These are phyloP conservation scores for Wallacemonas sp. DNA, from an alignment of 208 protist genomes.

Conservation along the genomic window DNA sequence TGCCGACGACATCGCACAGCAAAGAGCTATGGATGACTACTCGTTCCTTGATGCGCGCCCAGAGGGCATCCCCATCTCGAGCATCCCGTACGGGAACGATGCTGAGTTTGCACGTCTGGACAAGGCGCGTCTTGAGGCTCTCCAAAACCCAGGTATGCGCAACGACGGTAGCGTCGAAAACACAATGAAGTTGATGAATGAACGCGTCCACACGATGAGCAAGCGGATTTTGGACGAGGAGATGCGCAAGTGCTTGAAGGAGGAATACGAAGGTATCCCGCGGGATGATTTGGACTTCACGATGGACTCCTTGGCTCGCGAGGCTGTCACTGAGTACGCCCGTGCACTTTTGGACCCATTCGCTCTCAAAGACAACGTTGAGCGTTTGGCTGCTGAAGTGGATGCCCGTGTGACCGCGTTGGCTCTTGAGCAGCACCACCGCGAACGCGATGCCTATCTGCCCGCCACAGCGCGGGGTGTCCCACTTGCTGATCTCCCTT, in stretches of 20 bases:
- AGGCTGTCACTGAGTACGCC: constrained; percentile 6
- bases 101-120: constrained; percentile 15
- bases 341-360: constrained; percentile 5
- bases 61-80: constrained; percentile 26
- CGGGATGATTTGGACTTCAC: constrained; percentile 27
- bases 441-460: constrained; percentile 33
- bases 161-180: constrained; percentile 9
- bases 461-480: constrained; percentile 30
- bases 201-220: constrained; percentile 22
- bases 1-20: constrained; percentile 30
- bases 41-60: constrained; percentile 20
- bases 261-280: constrained; percentile 31
- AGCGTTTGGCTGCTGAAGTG: constrained; percentile 14
- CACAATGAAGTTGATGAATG: constrained; percentile 28
- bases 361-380: neutral
- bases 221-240: constrained; percentile 23
- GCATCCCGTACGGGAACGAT: neutral
- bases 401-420: constrained; percentile 12
- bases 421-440: constrained; percentile 22
- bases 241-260: constrained; percentile 17
- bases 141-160: constrained; percentile 11
- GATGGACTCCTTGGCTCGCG: constrained; percentile 12
- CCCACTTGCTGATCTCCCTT: constrained; percentile 24
- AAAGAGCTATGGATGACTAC: constrained; percentile 17
- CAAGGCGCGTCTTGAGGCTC: constrained; percentile 21